phyloP scores from a whole-genome alignment of 1,284 basidiomycete species.

The Sanghuangporus sanghuang region DNA sequence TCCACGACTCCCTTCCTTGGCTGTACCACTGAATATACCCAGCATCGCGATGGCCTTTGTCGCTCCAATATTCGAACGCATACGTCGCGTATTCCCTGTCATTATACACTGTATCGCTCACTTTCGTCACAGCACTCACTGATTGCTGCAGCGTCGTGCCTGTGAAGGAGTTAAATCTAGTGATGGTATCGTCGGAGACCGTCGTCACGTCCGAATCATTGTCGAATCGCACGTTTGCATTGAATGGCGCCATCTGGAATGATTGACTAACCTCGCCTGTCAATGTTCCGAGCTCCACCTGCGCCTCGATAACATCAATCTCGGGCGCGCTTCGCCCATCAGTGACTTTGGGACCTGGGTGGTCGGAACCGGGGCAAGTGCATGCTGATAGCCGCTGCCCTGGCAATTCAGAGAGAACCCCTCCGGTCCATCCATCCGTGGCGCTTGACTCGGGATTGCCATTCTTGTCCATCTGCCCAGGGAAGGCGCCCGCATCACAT shows the following conservation, averaged over 20 bases:
- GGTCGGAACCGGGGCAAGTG: constrained; percentile 53
- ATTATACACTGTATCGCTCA: constrained; percentile 51
- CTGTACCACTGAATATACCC: constrained; percentile 76
- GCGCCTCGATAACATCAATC: constrained; percentile 64
- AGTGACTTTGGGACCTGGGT: constrained; percentile 52
- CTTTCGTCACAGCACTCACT: constrained; percentile 56
- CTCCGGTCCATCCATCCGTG: constrained; percentile 45
- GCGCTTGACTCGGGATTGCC: constrained; percentile 45
- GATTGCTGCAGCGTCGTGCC: constrained; percentile 82
- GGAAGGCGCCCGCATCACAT: constrained; percentile 83
- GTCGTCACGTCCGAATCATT: constrained; percentile 49
- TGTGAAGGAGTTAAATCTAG: constrained; percentile 64
- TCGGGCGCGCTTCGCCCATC: constrained; percentile 57
- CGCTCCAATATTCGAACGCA: constrained; percentile 72
- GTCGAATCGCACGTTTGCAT: constrained; percentile 59
- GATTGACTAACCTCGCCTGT: constrained; percentile 72
- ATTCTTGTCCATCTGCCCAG: constrained; percentile 61
- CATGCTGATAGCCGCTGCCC: constrained; percentile 52
- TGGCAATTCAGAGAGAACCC: constrained; percentile 43
- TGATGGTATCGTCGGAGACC: constrained; percentile 45
- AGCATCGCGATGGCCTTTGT: constrained; percentile 52
- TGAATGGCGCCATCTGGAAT: constrained; percentile 77
- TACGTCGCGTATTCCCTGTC: constrained; percentile 50
- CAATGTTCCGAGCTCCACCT: constrained; percentile 33
- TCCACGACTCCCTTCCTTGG: constrained; percentile 61